Percentiles rank a stretch among this genome's conserved stretches.
These are phyloP conservation scores for Plasmodium cynomolgi DNA, from an alignment of 169 alveolate species.

Conservation along the genomic window DNA sequence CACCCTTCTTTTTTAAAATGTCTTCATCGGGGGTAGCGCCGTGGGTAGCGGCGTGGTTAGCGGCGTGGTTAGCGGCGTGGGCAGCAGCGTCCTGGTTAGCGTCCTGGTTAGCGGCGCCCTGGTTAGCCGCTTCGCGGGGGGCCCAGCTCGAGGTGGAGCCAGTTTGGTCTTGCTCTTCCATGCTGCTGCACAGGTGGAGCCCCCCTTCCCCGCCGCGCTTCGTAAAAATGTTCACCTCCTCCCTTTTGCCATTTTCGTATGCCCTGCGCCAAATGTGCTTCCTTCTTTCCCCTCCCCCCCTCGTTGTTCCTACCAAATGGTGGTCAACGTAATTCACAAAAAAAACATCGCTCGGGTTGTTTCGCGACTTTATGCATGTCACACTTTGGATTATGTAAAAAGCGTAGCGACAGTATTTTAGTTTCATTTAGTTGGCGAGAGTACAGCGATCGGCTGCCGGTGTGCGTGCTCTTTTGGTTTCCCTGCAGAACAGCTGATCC, in stretches of 20 bases:
- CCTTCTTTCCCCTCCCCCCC: background rate
- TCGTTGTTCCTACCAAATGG: background rate
- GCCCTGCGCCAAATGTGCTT: background rate
- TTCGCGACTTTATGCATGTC: background rate
- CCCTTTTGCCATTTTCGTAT: background rate
- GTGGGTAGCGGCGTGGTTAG: background rate
- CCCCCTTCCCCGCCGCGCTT: background rate
- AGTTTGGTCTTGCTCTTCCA: background rate
- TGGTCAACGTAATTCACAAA: background rate
- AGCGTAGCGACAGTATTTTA: background rate
- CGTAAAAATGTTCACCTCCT: background rate
- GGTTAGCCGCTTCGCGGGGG: background rate
- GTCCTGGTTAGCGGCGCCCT: background rate
- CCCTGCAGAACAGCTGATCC: background rate
- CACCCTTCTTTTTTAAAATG: slow-evolving; percentile 20
- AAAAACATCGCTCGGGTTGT: background rate
- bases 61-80: background rate
- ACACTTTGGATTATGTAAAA: background rate
- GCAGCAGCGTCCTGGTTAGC: too few relatives aligned
- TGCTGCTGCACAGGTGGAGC: background rate
- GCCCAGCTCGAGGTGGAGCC: background rate
- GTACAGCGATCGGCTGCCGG: background rate
- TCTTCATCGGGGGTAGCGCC: background rate
- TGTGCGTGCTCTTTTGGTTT: background rate
- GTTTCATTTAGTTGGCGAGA: background rate